phyloP scores from a whole-genome alignment of 1,284 basidiomycete species.

The Coriolopsis trogii region DNA sequence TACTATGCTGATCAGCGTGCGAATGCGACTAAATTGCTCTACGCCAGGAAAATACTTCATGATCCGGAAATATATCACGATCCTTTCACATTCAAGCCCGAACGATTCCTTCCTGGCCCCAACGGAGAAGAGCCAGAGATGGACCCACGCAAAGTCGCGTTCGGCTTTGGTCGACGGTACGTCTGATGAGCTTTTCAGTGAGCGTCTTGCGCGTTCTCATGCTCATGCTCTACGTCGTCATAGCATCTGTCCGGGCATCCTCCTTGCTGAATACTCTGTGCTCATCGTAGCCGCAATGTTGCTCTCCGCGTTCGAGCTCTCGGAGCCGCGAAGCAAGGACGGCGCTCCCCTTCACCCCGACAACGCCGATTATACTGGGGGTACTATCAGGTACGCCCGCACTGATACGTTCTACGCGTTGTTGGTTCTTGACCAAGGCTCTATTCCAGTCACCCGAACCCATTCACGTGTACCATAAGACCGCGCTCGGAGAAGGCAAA shows the following conservation, averaged over 20 bases:
- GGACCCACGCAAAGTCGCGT: constrained; percentile 29
- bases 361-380: constrained; percentile 24
- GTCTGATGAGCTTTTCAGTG: too few species aligned
- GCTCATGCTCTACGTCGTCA: background rate
- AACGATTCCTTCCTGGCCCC: constrained; percentile 27
- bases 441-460: constrained; percentile 31
- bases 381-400: constrained; percentile 26
- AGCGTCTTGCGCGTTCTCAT: background rate
- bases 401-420: background rate
- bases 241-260: constrained; percentile 29
- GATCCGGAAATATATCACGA: constrained; percentile 31
- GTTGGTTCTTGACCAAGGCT: background rate
- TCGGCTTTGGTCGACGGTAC: constrained; percentile 35
- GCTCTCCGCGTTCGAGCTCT: constrained; percentile 35
- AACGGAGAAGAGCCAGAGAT: constrained; percentile 18
- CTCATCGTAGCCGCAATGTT: constrained; percentile 33
- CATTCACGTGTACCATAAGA: constrained; percentile 34
- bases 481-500: constrained; percentile 29
- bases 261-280: constrained; percentile 36
- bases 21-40: background rate
- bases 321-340: constrained; percentile 26
- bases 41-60: constrained; percentile 31
- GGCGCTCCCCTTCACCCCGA: constrained; percentile 23
- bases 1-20: background rate
- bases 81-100: constrained; percentile 34